A percentile compares a stretch with the other conserved stretches of the same genome.
Conservation (phyloP, 345 rosid species). For the Pseudoturritis turrita region DNA sequence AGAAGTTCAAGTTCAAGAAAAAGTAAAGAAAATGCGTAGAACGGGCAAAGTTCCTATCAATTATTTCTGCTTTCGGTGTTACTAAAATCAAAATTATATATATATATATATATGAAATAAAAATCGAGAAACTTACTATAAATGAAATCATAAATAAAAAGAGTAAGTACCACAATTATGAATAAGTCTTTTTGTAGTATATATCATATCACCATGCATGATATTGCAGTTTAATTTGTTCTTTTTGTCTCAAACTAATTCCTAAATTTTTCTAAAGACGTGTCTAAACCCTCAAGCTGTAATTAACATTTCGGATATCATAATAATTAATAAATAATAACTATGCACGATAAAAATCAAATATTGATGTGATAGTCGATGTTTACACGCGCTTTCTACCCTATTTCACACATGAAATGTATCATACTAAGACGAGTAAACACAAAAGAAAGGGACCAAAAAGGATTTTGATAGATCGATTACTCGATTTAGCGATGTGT, state of each 20-base stretch:
- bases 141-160: neutral
- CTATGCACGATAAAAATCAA: neutral
- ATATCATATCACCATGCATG: neutral
- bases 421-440: constrained; percentile 4
- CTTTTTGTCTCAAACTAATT: neutral
- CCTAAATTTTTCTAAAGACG: neutral
- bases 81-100: neutral
- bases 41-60: constrained; percentile 35
- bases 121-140: neutral
- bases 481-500: neutral
- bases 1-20: constrained; percentile 48
- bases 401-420: neutral
- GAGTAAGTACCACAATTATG: neutral
- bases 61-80: constrained; percentile 53
- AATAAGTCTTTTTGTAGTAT: neutral
- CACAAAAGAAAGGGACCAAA: constrained; percentile 19
- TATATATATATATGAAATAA: neutral
- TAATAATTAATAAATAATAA: neutral
- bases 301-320: neutral
- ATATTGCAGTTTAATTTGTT: neutral
- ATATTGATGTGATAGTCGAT: neutral
- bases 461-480: constrained; percentile 8
- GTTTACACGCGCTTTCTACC: neutral
- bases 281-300: neutral
- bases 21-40: constrained; percentile 40